Evolutionary conservation across 371 early-diverging fungal species (phyloP).

Genomic region (Mortierella sp.): DNA sequence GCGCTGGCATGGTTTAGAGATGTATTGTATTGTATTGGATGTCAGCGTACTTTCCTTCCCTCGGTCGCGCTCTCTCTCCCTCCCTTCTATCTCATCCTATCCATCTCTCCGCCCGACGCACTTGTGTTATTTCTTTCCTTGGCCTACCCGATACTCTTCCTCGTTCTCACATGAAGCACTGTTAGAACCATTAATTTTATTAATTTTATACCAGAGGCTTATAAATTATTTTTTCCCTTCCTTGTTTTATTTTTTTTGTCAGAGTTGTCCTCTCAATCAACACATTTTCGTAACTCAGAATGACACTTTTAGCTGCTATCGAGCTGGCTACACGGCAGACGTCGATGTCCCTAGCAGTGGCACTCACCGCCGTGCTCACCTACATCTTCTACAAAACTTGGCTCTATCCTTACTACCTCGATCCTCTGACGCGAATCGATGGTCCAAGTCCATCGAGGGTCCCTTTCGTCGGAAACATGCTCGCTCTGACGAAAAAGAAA

Average conservation of each 20-base stretch:
- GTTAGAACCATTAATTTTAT: no score
- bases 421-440: conserved; percentile 33
- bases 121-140: no score
- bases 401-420: conserved; percentile 43
- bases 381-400: conserved; percentile 43
- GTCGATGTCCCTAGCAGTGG: conserved; percentile 16
- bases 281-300: neutral
- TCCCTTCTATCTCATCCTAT: no score
- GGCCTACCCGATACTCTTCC: no score
- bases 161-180: no score
- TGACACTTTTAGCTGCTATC: conserved; percentile 25
- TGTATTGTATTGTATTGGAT: no score
- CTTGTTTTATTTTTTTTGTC: neutral
- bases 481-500: conserved; percentile 35
- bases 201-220: no score
- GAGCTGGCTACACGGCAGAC: conserved; percentile 34
- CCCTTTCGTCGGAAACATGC: conserved; percentile 51
- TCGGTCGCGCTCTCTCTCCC: no score
- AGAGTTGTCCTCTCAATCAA: neutral
- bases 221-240: no score
- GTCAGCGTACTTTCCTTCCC: no score
- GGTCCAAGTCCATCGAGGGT: conserved; percentile 42
- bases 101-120: no score
- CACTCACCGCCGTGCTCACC: conserved; percentile 24
- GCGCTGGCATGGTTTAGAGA: no score